Percentiles rank a stretch among this genome's conserved stretches.
Evolutionary conservation across 768 basidiomycete species (phyloP).

Genomic region (Auricularia sp.): DNA sequence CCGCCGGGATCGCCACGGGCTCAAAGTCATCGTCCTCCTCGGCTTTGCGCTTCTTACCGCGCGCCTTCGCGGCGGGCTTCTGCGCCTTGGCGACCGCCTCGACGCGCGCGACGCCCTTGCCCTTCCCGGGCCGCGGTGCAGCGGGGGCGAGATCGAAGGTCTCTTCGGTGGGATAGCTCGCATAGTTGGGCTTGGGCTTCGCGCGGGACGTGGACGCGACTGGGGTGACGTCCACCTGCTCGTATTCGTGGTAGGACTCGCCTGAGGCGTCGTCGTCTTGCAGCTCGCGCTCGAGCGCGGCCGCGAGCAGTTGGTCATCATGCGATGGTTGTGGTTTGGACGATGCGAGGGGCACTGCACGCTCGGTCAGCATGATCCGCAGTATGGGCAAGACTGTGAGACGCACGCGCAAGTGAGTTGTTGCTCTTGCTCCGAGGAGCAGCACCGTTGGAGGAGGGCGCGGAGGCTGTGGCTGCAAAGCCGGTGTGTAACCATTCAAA

Average conservation of each 20-base stretch:
- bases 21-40: slow-evolving; percentile 37
- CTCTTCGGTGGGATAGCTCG: neutral
- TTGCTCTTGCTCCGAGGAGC: slow-evolving; percentile 12
- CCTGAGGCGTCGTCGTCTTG: slow-evolving; percentile 24
- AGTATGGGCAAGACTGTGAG: slow-evolving; percentile 9
- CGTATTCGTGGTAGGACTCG: slow-evolving; percentile 10
- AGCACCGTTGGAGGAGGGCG: slow-evolving; percentile 18
- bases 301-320: slow-evolving; percentile 20
- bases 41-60: slow-evolving; percentile 8
- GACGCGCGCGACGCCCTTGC: slow-evolving; percentile 1
- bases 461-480: slow-evolving; percentile 20
- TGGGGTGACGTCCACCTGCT: neutral
- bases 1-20: slow-evolving; percentile 25
- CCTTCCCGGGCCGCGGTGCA: neutral
- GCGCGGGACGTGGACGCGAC: neutral
- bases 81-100: neutral
- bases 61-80: neutral
- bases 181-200: neutral
- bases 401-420: slow-evolving; percentile 3
- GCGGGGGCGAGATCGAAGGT: neutral
- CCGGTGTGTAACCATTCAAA: slow-evolving; percentile 46
- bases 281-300: slow-evolving; percentile 20
- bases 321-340: slow-evolving; percentile 16
- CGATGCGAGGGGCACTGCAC: slow-evolving; percentile 1
- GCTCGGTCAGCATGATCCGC: slow-evolving; percentile 2